phyloP scores from a whole-genome alignment of 306 rosid species.

The Begonia fuchsioides region DNA sequence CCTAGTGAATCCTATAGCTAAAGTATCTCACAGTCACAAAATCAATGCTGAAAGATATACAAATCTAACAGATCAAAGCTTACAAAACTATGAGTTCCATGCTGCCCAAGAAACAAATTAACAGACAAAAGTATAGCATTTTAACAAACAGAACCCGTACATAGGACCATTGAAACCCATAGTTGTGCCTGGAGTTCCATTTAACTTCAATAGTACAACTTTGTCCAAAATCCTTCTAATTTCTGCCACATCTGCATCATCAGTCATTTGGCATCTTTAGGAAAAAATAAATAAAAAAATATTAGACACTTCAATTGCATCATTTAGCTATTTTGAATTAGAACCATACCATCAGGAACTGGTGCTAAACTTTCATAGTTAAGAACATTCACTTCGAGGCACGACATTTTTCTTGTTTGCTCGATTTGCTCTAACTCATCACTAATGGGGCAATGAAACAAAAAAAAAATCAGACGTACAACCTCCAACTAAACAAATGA shows the following conservation, averaged over 20 bases:
- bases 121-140: no score
- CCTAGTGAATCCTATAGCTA: background rate
- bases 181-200: constrained; percentile 22
- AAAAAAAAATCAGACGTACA: background rate
- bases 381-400: constrained; percentile 27
- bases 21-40: background rate
- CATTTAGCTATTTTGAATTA: background rate
- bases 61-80: background rate
- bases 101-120: background rate
- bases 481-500: background rate
- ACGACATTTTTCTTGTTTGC: constrained; percentile 16
- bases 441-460: constrained; percentile 10
- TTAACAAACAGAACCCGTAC: constrained; percentile 18
- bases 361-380: constrained; percentile 32
- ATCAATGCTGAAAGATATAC: background rate
- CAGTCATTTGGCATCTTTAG: background rate
- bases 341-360: constrained; percentile 31
- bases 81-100: background rate
- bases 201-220: constrained; percentile 54
- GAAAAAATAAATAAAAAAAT: background rate
- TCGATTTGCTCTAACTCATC: constrained; percentile 22
- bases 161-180: constrained; percentile 32
- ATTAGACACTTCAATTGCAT: background rate
- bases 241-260: constrained; percentile 26
- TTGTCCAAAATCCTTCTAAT: constrained; percentile 49